A percentile compares a stretch with the other conserved stretches of the same genome.
Evolutionary conservation across 495 filamentous ascomycete genomes (phyloP).

Genomic region (Hypoxylon fuscum): DNA sequence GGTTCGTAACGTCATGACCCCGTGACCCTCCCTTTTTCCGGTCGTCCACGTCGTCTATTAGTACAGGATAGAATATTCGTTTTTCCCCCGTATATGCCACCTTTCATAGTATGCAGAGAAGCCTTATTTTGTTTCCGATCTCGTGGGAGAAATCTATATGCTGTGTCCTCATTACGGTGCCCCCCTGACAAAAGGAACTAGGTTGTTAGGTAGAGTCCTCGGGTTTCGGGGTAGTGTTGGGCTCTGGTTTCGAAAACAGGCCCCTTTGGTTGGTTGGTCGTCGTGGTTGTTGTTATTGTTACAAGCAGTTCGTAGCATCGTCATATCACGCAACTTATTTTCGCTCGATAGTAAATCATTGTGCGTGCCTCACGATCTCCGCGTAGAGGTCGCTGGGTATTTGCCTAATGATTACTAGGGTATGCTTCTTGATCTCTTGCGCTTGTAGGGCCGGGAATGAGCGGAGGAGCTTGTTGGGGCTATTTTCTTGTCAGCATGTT

Average conservation of each 20-base stretch:
- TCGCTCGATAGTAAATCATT: constrained; percentile 53
- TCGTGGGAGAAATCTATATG: constrained; percentile 24
- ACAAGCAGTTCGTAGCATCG: constrained; percentile 6
- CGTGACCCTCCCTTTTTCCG: constrained; percentile 1
- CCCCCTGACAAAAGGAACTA: constrained; percentile 7
- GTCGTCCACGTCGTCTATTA: constrained; percentile 20
- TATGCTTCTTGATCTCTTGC: constrained; percentile 79
- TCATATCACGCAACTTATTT: background rate
- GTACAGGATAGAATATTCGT: constrained; percentile 1
- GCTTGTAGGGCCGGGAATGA: constrained; percentile 89
- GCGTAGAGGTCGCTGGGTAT: constrained; percentile 90
- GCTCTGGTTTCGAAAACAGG: background rate
- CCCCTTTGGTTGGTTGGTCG: constrained; percentile 1
- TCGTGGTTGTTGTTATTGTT: constrained; percentile 13
- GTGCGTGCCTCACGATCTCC: constrained; percentile 86
- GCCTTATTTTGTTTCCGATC: constrained; percentile 6
- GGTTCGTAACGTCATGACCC: constrained; percentile 17
- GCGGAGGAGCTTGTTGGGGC: constrained; percentile 89
- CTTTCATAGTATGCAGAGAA: constrained; percentile 8
- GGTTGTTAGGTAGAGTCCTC: constrained; percentile 4
- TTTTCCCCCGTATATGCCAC: background rate
- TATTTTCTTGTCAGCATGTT: constrained; percentile 48
- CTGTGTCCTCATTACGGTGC: constrained; percentile 7
- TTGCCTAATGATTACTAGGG: constrained; percentile 80
- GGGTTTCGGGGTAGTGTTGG: constrained; percentile 3